Base-by-base conservation (phyloP, 1,284 basidiomycete species). In the Cutaneotrichosporon sp. region DNA sequence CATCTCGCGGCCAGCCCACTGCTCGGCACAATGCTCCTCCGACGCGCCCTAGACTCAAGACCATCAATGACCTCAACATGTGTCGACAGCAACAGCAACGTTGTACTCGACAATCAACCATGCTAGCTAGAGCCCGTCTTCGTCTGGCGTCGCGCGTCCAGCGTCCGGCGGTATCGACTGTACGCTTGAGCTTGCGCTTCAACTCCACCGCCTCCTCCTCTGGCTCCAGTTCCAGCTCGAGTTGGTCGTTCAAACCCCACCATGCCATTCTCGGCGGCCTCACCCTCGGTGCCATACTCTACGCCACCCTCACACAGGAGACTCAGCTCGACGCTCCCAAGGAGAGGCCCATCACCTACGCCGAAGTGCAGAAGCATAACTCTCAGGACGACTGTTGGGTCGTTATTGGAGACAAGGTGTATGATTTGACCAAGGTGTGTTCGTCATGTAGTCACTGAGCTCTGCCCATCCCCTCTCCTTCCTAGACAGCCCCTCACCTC, bases 381-480 rank as follows among this genome's bases (percentile, higher is more conserved):
- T 80, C 73, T 31, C 68, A 69, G 30, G 82, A 83, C 30, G 81
- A 81, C 56, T 92, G 91, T 78, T 95, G 92, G 93, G 89, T 96
- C 66, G 88, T 95, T 70, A 90, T 94, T 67, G 83, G 86, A 32
- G 78, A 78, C 5, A 76, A 78, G 21, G 76, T 81, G 13, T 81
- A 80, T 68, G 78, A 80, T 65, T 89, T 96, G 62, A 95, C 58
- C 92, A 11, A 88, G 16, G 94, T 96, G 21, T 16, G 52, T 55
- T 16, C 50, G 26, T 26, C 26, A 26, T 26, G 26, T 26, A 26
- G 26, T 26, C 26, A 26, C 26, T 26, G 26, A 26, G 26, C 26
- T 26, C 26, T 1, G 26, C 26, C 26, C 26, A 26, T 26, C 2
- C 1, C 26, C 26, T 26, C 26, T 26, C 26, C 26, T 26, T 26